Percentiles rank a stretch among this genome's conserved stretches.
Evolutionary conservation across 2,329 filamentous ascomycete species (phyloP).

Genomic region (Teratosphaeria zuluensis): DNA sequence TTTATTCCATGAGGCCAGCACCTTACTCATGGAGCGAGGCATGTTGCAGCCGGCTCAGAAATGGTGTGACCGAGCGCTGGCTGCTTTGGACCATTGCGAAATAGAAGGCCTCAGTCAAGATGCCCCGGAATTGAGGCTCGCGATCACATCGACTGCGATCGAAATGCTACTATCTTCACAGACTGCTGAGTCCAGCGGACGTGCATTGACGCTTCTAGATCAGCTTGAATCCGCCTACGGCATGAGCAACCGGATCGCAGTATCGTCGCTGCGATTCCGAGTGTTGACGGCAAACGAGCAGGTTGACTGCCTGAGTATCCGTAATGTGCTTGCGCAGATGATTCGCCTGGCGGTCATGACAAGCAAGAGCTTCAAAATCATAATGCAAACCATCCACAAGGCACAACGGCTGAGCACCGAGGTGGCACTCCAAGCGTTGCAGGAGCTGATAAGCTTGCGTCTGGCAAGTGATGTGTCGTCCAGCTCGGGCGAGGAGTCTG

Average conservation of each 20-base stretch:
- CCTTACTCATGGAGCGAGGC: conserved; percentile 42
- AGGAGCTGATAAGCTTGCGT: conserved; percentile 53
- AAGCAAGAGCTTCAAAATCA: conserved; percentile 51
- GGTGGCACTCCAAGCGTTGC: conserved; percentile 42
- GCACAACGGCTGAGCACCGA: conserved; percentile 40
- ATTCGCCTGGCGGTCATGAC: conserved; percentile 51
- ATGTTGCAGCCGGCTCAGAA: conserved; percentile 49
- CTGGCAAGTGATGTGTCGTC: conserved; percentile 35
- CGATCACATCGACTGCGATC: conserved; percentile 49
- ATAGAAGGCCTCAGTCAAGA: conserved; percentile 48
- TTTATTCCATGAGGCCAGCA: conserved; percentile 63
- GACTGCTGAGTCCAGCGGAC: conserved; percentile 1
- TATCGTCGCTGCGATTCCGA: conserved; percentile 60
- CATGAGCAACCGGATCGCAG: conserved; percentile 47
- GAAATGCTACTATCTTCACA: conserved; percentile 1
- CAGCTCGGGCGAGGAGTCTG: conserved; percentile 11
- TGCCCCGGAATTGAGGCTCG: conserved; percentile 54
- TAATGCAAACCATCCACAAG: conserved; percentile 59
- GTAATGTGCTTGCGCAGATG: conserved; percentile 50
- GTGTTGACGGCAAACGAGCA: conserved; percentile 42
- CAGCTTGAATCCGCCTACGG: conserved; percentile 56
- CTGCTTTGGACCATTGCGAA: conserved; percentile 47
- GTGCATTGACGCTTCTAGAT: conserved; percentile 34
- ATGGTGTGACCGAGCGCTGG: conserved; percentile 65
- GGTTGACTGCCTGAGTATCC: conserved; percentile 32